These are phyloP conservation scores for Aspergillus quadrilineatus DNA, from an alignment of 2,329 filamentous ascomycete genomes.

Conservation along the genomic window DNA sequence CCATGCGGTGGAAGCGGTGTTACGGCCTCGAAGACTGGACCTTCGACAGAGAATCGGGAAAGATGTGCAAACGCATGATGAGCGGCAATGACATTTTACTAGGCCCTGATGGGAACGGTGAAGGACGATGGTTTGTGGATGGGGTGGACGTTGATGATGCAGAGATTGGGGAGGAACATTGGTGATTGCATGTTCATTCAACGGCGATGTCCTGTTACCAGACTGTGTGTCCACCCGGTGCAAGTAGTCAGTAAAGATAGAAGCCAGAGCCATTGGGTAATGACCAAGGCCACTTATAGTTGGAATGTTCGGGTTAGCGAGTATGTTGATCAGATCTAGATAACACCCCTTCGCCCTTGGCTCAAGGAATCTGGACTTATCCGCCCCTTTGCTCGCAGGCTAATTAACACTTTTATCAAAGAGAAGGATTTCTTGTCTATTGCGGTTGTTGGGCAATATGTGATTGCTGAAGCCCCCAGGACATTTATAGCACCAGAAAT, in stretches of 20 bases:
- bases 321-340: constrained; percentile 1
- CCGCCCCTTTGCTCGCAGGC: constrained; percentile 10
- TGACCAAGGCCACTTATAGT: not conserved
- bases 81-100: constrained; percentile 48
- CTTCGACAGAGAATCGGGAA: constrained; percentile 43
- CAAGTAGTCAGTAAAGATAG: not conserved
- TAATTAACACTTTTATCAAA: not conserved
- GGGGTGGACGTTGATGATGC: constrained; percentile 43
- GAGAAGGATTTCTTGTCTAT: not conserved
- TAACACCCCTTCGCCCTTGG: constrained; percentile 16
- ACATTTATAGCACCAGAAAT: not conserved
- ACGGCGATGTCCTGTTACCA: not conserved
- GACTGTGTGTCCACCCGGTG: not conserved
- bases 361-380: constrained; percentile 4
- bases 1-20: constrained; percentile 74
- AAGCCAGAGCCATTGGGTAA: not conserved
- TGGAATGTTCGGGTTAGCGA: constrained; percentile 9
- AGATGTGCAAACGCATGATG: constrained; percentile 51
- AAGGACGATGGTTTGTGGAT: constrained; percentile 48
- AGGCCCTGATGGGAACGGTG: constrained; percentile 42
- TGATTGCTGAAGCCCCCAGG: not conserved
- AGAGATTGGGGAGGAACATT: constrained; percentile 36
- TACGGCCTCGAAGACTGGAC: constrained; percentile 67
- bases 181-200: constrained; percentile 24
- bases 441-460: not conserved